Base-by-base conservation (phyloP, 306 rosid species). In the Urtica urens region DNA sequence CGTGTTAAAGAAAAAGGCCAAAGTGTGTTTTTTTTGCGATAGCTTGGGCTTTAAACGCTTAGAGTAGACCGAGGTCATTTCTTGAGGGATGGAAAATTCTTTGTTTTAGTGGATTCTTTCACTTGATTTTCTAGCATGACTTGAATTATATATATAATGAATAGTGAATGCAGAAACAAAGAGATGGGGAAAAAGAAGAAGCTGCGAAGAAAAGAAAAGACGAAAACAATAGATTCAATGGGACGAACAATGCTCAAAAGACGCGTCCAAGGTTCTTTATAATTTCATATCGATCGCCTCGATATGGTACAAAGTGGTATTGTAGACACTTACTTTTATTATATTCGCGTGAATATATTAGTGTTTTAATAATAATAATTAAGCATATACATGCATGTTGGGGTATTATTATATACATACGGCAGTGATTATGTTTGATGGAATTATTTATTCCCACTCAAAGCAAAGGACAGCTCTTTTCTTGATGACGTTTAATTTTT, bases 21-120 rank as follows among this genome's bases (percentile, higher is more conserved):
- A 12, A 46, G 21, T 4, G 18, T 20, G 7, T n/a, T n/a, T n/a
- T n/a, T n/a, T n/a, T n/a, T n/a, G n/a, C n/a, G n/a, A n/a, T n/a
- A n/a, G n/a, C n/a, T n/a, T n/a, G n/a, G n/a, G n/a, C n/a, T n/a
- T n/a, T n/a, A 31, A 13, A 13, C 11, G 40, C 40, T 35, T 70
- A 86, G 55, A 94, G 60, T 59, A 31, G 78, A 75, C 49, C 87
- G 61, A 75, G 43, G 51, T 51, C 84, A 77, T 68, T 66, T 51
- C 65, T 44, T 53, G 67, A 52, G 65, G 59, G 57, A 22, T 53
- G 28, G 66, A 53, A 65, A 63, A 67, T 46, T 70, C 64, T 77
- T 51, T 51, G 30, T 30, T 20, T 55, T 43, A 42, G 27, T 41
- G 19, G 52, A 34, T 38, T 21, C 43, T 53, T 26, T 30, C 3